A percentile compares a stretch with the other conserved stretches of the same genome.
phyloP scores from a whole-genome alignment of 331 rosid genomes.

The Arachis monticola region DNA sequence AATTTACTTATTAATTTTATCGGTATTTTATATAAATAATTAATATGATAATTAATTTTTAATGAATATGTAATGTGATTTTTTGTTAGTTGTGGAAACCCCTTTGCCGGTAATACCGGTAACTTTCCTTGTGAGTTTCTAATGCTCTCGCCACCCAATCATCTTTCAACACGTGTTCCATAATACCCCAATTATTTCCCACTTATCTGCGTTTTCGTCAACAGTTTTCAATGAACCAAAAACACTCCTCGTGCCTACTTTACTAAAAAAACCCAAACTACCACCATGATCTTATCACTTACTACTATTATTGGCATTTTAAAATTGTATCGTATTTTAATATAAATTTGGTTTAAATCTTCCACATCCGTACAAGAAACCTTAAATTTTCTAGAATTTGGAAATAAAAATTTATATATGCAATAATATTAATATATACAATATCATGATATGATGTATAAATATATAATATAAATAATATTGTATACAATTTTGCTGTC shows the following conservation, averaged over 20 bases:
- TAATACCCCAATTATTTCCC: constrained; percentile 7
- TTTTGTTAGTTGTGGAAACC: neutral
- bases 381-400: too few species aligned
- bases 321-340: neutral
- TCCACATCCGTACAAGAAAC: neutral
- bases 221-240: constrained; percentile 5
- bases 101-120: constrained; percentile 35
- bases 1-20: too few species aligned
- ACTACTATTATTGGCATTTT: neutral
- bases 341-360: neutral
- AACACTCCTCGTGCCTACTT: constrained; percentile 9
- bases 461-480: neutral
- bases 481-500: neutral
- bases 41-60: too few species aligned
- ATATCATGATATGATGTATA: constrained; percentile 16
- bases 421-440: neutral
- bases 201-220: neutral
- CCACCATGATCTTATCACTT: neutral
- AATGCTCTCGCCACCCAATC: neutral
- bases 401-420: neutral
- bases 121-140: neutral
- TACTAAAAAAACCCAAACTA: constrained; percentile 19
- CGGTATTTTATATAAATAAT: too few species aligned
- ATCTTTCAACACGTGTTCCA: neutral
- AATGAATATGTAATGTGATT: neutral